Percentiles rank a stretch among this genome's conserved stretches.
Conservation (phyloP, 139 green algal species). For the Raphidocelis subcapitata region DNA sequence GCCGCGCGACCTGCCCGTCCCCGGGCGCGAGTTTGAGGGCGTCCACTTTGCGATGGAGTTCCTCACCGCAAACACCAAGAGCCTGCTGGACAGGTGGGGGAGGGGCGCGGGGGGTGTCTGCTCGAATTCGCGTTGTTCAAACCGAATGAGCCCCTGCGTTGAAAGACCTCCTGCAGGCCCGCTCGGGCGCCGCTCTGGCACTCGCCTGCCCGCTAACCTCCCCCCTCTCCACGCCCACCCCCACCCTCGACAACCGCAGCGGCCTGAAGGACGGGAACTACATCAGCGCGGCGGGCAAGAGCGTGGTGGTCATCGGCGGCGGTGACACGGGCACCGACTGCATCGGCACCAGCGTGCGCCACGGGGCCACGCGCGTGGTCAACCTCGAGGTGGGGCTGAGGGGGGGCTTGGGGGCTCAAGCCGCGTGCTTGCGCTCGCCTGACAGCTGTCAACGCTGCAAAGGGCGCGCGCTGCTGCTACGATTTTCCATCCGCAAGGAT, state of each 20-base stretch:
- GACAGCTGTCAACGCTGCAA: no score
- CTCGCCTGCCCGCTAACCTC: no score
- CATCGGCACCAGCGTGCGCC: constrained; percentile 91
- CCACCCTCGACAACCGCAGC: not conserved
- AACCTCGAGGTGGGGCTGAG: constrained; percentile 76
- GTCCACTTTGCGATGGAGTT: constrained; percentile 99
- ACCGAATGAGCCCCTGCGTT: no score
- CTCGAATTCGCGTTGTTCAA: no score
- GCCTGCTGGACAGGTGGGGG: constrained; percentile 74
- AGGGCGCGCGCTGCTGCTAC: no score
- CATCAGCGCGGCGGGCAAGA: constrained; percentile 86
- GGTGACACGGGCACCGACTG: constrained; percentile 98
- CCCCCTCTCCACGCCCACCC: no score
- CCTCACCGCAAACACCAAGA: constrained; percentile 91
- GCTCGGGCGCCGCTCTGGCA: no score
- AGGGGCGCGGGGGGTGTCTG: no score
- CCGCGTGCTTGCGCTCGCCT: no score
- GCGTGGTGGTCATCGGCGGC: constrained; percentile 95
- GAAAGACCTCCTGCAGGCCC: no score
- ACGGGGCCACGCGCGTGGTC: constrained; percentile 69
- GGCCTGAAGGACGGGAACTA: constrained; percentile 80
- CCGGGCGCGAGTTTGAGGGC: constrained; percentile 68
- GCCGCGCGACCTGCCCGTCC: constrained; percentile 87
- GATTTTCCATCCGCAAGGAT: no score
- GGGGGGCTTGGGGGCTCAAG: no score